phyloP scores from a whole-genome alignment of 352 stramenopile species.

The Phytophthora sp. region DNA sequence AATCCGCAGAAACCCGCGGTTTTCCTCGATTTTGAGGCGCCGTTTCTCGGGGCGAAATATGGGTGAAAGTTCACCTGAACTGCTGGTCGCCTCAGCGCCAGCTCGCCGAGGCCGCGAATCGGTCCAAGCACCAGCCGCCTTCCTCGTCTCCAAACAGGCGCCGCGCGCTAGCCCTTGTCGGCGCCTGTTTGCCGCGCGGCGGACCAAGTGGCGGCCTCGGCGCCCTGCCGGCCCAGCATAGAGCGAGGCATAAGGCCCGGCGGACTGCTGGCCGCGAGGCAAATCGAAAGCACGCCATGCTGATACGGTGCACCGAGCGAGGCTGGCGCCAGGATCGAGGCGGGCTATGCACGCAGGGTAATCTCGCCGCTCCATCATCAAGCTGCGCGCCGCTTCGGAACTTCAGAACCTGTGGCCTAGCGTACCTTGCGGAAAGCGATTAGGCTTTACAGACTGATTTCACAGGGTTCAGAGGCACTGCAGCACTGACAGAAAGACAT shows the following conservation, averaged over 20 bases:
- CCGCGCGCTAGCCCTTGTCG: no score
- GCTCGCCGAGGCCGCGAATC: no score
- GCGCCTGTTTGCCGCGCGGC: slow-evolving; percentile 27
- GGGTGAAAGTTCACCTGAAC: no score
- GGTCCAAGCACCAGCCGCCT: neutral
- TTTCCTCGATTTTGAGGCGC: neutral
- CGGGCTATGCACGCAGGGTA: slow-evolving; percentile 26
- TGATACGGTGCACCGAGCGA: slow-evolving; percentile 32
- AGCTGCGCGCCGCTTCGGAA: neutral
- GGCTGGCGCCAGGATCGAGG: slow-evolving; percentile 15
- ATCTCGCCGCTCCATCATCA: slow-evolving; percentile 18
- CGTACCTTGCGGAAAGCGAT: neutral
- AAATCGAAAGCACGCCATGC: slow-evolving; percentile 14
- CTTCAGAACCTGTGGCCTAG: neutral
- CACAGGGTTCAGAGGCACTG: neutral
- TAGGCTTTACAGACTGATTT: no score
- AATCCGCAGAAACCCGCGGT: neutral
- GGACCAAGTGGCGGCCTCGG: slow-evolving; percentile 9
- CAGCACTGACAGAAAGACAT: no score
- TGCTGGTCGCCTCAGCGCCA: no score
- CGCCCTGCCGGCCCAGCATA: slow-evolving; percentile 2
- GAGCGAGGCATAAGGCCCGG: slow-evolving; percentile 10
- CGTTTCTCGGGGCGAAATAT: no score
- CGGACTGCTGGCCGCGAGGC: neutral
- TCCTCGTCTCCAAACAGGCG: slow-evolving; percentile 21